phyloP scores from a whole-genome alignment of 495 filamentous ascomycete genomes.

The Podospora australis region DNA sequence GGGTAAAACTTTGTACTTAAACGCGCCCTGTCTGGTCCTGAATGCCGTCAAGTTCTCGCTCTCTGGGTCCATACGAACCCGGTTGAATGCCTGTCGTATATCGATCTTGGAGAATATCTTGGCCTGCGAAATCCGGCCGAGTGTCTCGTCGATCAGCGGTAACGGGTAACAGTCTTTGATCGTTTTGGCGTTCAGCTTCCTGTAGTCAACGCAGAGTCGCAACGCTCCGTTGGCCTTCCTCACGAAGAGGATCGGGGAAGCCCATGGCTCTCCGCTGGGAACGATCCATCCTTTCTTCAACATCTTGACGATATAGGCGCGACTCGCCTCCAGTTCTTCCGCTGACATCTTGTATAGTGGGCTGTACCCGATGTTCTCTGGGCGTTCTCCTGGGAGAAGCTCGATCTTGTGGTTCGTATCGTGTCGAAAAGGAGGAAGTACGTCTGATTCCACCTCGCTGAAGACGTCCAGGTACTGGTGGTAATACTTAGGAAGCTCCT shows the following conservation, averaged over 20 bases:
- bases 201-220: slow-evolving; percentile 42
- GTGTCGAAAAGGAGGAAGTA: background rate
- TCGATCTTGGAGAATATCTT: slow-evolving; percentile 43
- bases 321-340: background rate
- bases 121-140: slow-evolving; percentile 22
- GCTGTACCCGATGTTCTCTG: background rate
- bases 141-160: slow-evolving; percentile 38
- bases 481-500: background rate
- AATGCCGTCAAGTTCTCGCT: slow-evolving; percentile 29
- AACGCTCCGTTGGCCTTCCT: slow-evolving; percentile 28
- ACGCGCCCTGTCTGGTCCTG: slow-evolving; percentile 19
- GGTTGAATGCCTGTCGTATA: slow-evolving; percentile 10
- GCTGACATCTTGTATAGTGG: background rate
- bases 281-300: slow-evolving; percentile 8
- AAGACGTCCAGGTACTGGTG: background rate
- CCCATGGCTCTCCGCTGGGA: slow-evolving; percentile 7
- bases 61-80: slow-evolving; percentile 18
- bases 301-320: background rate
- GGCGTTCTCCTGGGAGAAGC: background rate
- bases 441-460: background rate
- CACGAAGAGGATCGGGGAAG: slow-evolving; percentile 31
- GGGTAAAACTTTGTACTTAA: slow-evolving; percentile 28
- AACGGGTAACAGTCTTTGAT: slow-evolving; percentile 40
- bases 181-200: slow-evolving; percentile 35
- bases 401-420: background rate